Percentiles rank a stretch among this genome's conserved stretches.
phyloP scores from a whole-genome alignment of 2,329 filamentous ascomycete species.

The Colletotrichum tofieldiae region DNA sequence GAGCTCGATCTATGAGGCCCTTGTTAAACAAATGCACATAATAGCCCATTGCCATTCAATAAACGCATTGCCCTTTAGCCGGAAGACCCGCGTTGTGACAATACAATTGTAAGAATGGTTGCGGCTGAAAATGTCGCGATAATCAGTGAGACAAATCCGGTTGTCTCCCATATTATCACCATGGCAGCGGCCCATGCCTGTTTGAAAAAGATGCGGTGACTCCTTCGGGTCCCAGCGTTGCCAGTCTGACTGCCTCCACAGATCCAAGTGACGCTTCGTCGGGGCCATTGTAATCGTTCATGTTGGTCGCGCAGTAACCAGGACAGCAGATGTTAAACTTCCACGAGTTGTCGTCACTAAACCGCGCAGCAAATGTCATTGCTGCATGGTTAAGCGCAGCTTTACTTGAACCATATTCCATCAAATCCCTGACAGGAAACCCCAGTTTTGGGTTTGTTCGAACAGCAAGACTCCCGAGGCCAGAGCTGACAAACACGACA shows the following conservation, averaged over 20 bases:
- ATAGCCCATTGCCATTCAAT: too few species aligned
- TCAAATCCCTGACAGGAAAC: not conserved
- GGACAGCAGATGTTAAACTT: conserved; percentile 40
- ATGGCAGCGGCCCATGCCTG: conserved; percentile 17
- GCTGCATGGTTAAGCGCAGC: conserved; percentile 35
- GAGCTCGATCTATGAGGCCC: too few species aligned
- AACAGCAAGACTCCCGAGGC: conserved; percentile 25
- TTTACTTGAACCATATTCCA: conserved; percentile 38
- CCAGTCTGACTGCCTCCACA: conserved; percentile 27
- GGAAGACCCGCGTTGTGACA: too few species aligned
- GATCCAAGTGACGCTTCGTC: conserved; percentile 36
- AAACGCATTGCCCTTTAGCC: too few species aligned
- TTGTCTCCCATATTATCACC: not conserved
- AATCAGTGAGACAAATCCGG: too few species aligned
- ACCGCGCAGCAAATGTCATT: conserved; percentile 22
- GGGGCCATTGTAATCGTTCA: conserved; percentile 18
- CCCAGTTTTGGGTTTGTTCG: conserved; percentile 7
- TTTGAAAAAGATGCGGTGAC: conserved; percentile 23
- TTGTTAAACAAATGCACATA: too few species aligned
- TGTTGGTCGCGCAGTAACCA: conserved; percentile 33
- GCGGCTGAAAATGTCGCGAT: too few species aligned
- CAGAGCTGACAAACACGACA: conserved; percentile 33
- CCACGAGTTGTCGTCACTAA: conserved; percentile 20
- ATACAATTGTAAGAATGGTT: too few species aligned
- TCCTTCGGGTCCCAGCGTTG: conserved; percentile 30